phyloP scores from a whole-genome alignment of 495 filamentous ascomycete genomes.

The Niebla homalea region DNA sequence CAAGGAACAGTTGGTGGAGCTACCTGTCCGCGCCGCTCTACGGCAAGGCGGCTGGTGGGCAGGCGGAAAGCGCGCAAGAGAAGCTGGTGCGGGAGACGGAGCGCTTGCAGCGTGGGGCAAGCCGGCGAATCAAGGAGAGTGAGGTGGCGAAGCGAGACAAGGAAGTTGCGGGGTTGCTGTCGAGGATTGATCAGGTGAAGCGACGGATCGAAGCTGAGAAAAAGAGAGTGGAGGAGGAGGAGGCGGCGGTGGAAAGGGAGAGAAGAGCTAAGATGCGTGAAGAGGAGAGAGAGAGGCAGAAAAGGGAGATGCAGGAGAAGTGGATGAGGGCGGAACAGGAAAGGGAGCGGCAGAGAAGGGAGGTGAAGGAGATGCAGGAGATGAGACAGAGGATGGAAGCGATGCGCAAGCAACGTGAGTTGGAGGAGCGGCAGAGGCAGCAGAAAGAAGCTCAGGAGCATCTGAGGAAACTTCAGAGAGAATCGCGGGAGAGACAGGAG shows the following conservation, averaged over 20 bases:
- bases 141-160: slow-evolving; percentile 1
- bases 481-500: not conserved
- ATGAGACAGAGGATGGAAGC: too few relatives aligned
- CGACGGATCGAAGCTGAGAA: slow-evolving; percentile 1
- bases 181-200: not conserved
- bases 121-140: slow-evolving; percentile 5
- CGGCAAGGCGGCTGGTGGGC: not conserved
- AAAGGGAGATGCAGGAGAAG: not conserved
- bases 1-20: slow-evolving; percentile 7
- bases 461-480: not conserved
- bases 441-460: not conserved
- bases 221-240: not conserved
- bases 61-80: slow-evolving; percentile 1
- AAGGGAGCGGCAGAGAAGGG: not conserved
- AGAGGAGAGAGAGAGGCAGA: not conserved
- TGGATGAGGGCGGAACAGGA: not conserved
- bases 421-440: slow-evolving; percentile 2
- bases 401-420: not conserved
- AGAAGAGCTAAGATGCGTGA: not conserved
- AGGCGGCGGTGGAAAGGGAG: not conserved
- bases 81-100: slow-evolving; percentile 3
- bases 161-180: not conserved
- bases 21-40: slow-evolving; percentile 5
- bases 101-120: slow-evolving; percentile 4
- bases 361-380: slow-evolving; percentile 1